Conservation (phyloP, 2,329 filamentous ascomycete species). For the Diaporthe nobilis region DNA sequence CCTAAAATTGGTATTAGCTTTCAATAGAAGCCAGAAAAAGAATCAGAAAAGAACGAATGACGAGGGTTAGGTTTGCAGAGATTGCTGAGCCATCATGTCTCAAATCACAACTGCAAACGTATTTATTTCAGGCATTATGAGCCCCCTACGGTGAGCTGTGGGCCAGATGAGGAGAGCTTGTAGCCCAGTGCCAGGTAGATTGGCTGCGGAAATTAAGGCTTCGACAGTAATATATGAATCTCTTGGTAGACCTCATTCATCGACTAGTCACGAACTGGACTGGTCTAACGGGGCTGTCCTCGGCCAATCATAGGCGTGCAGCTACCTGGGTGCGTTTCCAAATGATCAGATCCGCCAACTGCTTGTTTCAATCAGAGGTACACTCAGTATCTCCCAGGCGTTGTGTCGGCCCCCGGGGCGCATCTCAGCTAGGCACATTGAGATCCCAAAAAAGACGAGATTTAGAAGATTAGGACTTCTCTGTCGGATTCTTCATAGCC, state of each 20-base stretch:
- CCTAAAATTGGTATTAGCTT: background rate
- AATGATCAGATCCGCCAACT: background rate
- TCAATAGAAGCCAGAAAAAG: background rate
- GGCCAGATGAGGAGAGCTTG: background rate
- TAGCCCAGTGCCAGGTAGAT: conserved; percentile 7
- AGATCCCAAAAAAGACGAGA: background rate
- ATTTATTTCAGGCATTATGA: background rate
- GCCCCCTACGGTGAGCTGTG: background rate
- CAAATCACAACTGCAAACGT: background rate
- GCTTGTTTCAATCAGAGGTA: conserved; percentile 8
- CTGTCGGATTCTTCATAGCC: too few relatives aligned
- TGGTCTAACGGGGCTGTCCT: background rate
- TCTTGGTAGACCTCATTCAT: background rate
- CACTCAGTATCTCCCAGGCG: background rate
- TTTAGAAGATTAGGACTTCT: background rate
- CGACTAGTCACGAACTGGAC: background rate
- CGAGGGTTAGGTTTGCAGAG: background rate
- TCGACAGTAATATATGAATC: background rate
- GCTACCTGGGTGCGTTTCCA: background rate
- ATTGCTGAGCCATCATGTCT: too few relatives aligned
- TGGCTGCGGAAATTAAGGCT: conserved; percentile 25
- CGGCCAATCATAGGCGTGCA: background rate
- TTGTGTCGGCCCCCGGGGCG: background rate
- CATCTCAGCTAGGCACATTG: background rate
- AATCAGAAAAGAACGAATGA: conserved; percentile 10